phyloP scores from a whole-genome alignment of 2,329 filamentous ascomycete genomes.

The Chaetomium olivaceum region DNA sequence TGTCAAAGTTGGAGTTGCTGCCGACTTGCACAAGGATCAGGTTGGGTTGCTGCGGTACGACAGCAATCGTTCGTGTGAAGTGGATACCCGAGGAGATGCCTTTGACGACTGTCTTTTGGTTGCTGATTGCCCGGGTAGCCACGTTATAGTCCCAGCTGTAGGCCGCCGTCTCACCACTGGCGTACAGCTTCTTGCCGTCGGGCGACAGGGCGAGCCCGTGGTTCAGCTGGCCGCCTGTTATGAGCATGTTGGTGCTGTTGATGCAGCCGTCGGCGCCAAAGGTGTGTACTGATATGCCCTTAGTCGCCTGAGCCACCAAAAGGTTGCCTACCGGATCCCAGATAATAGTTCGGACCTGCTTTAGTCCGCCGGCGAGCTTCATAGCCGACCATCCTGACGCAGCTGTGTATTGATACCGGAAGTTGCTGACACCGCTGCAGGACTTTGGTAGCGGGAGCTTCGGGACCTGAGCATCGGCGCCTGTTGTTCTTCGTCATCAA shows the following conservation, averaged over 20 bases:
- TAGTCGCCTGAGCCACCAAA: conserved; percentile 41
- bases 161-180: conserved; percentile 44
- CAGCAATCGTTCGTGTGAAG: conserved; percentile 42
- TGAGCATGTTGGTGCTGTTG: conserved; percentile 41
- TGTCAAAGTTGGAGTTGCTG: conserved; percentile 44
- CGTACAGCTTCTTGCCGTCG: conserved; percentile 43
- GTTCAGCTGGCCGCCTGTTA: conserved; percentile 42
- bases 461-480: conserved; percentile 24
- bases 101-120: conserved; percentile 43
- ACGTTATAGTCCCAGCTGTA: conserved; percentile 61
- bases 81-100: conserved; percentile 45
- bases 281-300: conserved; percentile 44
- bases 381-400: conserved; percentile 42
- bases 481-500: conserved; percentile 15
- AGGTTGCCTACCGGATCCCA: conserved; percentile 43
- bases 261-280: conserved; percentile 45
- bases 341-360: conserved; percentile 40
- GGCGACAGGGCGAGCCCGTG: conserved; percentile 45
- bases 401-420: conserved; percentile 39
- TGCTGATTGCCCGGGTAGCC: conserved; percentile 46
- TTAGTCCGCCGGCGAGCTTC: conserved; percentile 43
- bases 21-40: conserved; percentile 44
- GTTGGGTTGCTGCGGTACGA: conserved; percentile 41
- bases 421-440: conserved; percentile 40
- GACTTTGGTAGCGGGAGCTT: conserved; percentile 39